Evolutionary conservation across 495 filamentous ascomycete species (phyloP), one percentile per base, ranked within the genome.

Genomic region (Aspergillus bertholletiae): DNA sequence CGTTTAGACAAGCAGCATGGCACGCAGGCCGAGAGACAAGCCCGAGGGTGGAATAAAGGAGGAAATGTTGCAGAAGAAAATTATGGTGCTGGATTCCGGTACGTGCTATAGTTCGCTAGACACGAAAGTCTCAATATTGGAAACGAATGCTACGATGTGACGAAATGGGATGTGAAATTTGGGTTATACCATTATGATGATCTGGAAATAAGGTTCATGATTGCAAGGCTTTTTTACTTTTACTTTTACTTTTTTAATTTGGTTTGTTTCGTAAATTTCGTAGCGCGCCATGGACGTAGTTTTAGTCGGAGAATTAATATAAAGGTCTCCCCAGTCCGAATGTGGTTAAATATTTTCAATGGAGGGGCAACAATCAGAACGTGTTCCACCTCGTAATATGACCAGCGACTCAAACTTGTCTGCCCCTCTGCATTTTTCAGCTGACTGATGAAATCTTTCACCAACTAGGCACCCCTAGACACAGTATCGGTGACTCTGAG

Each of bases 1-100:
- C 73, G 74, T 45, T 74, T 84, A 20, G 84, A 87, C 45, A 62
- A 72, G 59, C 68, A 75, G 54, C 76, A 81, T 57, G 75, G 76
- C 0, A 61, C 65, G 4, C 56, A 56, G 46, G 56, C 62, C 4
- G 64, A 70, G 39, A 52, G 46, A 0, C 64, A 57, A 46, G 49
- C 2, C 62, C 61, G n/a, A 22, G 49, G 45, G 52, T 43, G 57
- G 15, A 59, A 65, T 23, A 54, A 37, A 26, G 23, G 35, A 24
- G 43, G 54, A 20, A 47, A 53, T 20, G 50, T 66, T 5, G 74
- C 57, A 7, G 77, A 78, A 57, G 79, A 82, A 35, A 82, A 82
- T 55, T 82, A 80, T 57, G 77, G 79, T 5, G 66, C 75, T 9
- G 65, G 55, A 26, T 82, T 73, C 55, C 67, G 79, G 53, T 78